phyloP scores from a whole-genome alignment of 768 basidiomycete genomes.

The Chalciporus pseudorubinellus region DNA sequence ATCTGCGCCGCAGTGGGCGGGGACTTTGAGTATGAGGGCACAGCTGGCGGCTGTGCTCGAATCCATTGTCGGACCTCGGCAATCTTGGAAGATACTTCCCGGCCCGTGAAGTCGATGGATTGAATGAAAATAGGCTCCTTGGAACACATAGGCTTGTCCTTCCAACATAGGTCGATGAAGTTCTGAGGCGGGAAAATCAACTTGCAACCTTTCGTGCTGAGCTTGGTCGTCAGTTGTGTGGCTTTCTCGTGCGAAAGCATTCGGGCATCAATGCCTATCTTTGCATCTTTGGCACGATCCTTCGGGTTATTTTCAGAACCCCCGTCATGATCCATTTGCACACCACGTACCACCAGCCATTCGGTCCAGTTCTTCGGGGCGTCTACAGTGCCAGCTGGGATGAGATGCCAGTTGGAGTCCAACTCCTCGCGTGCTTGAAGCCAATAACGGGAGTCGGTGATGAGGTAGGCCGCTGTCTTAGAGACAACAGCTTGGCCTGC shows the following conservation, averaged over 20 bases:
- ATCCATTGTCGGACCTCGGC: constrained; percentile 70
- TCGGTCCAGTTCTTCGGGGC: constrained; percentile 75
- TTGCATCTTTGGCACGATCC: constrained; percentile 42
- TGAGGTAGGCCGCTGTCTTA: constrained; percentile 62
- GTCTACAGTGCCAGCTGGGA: constrained; percentile 51
- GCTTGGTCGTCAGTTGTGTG: constrained; percentile 53
- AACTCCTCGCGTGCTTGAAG: constrained; percentile 70
- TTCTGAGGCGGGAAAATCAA: constrained; percentile 82
- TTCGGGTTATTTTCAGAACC: constrained; percentile 17
- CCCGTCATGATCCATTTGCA: not conserved
- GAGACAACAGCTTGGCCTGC: constrained; percentile 74
- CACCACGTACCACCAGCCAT: constrained; percentile 59
- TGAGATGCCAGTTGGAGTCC: constrained; percentile 70
- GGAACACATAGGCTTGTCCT: constrained; percentile 69
- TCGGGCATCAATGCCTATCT: constrained; percentile 82
- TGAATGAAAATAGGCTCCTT: constrained; percentile 65
- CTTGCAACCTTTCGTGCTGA: constrained; percentile 55
- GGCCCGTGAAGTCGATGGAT: constrained; percentile 66
- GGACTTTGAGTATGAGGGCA: constrained; percentile 60
- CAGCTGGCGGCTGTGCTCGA: constrained; percentile 50
- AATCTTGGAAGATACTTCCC: constrained; percentile 71
- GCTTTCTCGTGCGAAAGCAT: constrained; percentile 78
- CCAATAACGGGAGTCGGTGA: constrained; percentile 85
- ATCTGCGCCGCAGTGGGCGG: constrained; percentile 59
- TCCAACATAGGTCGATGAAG: constrained; percentile 80